phyloP scores from a whole-genome alignment of 257 asterid genomes.

The Lithospermum erythrorhizon region DNA sequence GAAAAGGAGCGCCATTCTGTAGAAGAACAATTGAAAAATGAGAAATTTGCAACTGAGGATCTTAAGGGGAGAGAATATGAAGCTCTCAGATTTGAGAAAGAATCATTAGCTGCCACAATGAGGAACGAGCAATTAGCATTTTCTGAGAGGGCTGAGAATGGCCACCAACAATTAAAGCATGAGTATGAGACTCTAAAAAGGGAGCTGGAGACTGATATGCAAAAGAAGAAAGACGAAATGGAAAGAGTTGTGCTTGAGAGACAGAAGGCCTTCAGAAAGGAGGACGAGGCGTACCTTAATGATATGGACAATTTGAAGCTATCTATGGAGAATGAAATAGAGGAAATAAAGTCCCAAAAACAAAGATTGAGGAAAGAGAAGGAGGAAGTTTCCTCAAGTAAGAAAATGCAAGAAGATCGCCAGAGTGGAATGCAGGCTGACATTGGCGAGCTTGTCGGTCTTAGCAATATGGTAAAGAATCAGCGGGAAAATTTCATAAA shows the following conservation, averaged over 20 bases:
- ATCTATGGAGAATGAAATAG: conserved; percentile 30
- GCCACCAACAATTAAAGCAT: conserved; percentile 32
- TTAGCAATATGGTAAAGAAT: conserved; percentile 51
- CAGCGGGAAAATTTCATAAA: conserved; percentile 46
- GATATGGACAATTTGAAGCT: conserved; percentile 38
- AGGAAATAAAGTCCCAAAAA: conserved; percentile 31
- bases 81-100: conserved; percentile 55
- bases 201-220: conserved; percentile 63
- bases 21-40: conserved; percentile 46
- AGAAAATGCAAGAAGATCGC: conserved; percentile 51
- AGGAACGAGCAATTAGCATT: conserved; percentile 42
- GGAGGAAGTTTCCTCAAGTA: conserved; percentile 33
- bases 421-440: conserved; percentile 68
- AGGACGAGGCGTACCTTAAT: conserved; percentile 32
- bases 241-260: conserved; percentile 40
- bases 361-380: conserved; percentile 49
- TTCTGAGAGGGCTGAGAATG: conserved; percentile 36
- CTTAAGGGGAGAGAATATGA: conserved; percentile 52
- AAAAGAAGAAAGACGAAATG: conserved; percentile 47
- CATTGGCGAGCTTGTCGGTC: conserved; percentile 51
- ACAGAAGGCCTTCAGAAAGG: conserved; percentile 43
- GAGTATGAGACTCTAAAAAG: conserved; percentile 46
- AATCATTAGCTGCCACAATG: conserved; percentile 58
- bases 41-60: conserved; percentile 41
- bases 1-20: conserved; percentile 29